Evolutionary conservation across 805 yeast genomes (phyloP).

Genomic region (Candida sakaeoensis): DNA sequence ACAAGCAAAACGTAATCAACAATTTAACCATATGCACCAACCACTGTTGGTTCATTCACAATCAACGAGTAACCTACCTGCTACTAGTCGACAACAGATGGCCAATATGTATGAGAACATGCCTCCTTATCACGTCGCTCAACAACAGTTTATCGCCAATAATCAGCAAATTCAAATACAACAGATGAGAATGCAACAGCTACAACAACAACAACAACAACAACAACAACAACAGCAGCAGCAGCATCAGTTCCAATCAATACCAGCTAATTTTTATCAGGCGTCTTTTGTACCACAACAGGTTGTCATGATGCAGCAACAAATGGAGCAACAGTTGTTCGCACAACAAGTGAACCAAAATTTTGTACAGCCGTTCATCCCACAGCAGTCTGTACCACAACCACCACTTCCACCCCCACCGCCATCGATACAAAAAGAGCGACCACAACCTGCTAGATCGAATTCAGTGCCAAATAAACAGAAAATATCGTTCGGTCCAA

Average conservation of each 20-base stretch:
- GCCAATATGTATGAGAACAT: conserved; percentile 1
- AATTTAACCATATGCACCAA: conserved; percentile 1
- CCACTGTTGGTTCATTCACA: conserved; percentile 10
- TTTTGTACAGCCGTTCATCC: not conserved
- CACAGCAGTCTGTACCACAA: not conserved
- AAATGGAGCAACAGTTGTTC: conserved; percentile 3
- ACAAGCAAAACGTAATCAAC: conserved; percentile 8
- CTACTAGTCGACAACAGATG: not conserved
- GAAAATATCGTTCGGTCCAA: conserved; percentile 36
- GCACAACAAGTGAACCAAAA: conserved; percentile 4
- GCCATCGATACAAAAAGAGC: conserved; percentile 2
- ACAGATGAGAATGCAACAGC: conserved; percentile 3
- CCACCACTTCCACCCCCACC: not conserved
- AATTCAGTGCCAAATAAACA: conserved; percentile 18
- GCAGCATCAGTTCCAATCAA: not conserved
- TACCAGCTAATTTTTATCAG: not conserved
- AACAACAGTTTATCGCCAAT: conserved; percentile 4
- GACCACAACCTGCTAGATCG: not conserved
- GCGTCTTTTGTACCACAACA: conserved; percentile 1
- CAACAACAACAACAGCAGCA: conserved; percentile 1
- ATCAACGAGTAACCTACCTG: conserved; percentile 4
- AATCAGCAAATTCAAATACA: conserved; percentile 3
- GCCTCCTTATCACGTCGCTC: conserved; percentile 1
- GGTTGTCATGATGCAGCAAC: not conserved
- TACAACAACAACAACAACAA: conserved; percentile 6